Evolutionary conservation across 768 basidiomycete genomes (phyloP).

Genomic region (Boletus patriciae): DNA sequence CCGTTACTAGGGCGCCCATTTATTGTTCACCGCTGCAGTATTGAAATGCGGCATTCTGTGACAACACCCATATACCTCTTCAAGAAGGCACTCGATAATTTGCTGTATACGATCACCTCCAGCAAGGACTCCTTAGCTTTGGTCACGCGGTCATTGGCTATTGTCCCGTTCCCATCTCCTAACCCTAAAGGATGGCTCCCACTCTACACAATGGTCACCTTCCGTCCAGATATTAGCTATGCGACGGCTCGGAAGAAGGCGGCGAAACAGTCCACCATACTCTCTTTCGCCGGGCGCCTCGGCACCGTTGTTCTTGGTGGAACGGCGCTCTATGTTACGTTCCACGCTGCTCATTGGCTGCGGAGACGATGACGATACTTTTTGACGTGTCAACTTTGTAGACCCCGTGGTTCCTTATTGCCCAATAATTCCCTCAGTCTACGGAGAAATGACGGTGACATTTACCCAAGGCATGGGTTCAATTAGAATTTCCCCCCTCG

Average conservation of each 20-base stretch:
- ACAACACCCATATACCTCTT: constrained; percentile 77
- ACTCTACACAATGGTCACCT: constrained; percentile 97
- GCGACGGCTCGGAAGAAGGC: constrained; percentile 73
- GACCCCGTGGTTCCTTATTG: constrained; percentile 32
- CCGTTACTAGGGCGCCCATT: constrained; percentile 25
- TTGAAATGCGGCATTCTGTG: constrained; percentile 93
- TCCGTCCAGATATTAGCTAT: constrained; percentile 94
- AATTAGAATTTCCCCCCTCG: constrained; percentile 21
- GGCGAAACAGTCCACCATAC: constrained; percentile 61
- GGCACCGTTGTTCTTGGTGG: constrained; percentile 46
- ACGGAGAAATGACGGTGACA: constrained; percentile 21
- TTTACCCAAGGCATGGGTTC: constrained; percentile 19
- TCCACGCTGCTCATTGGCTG: constrained; percentile 25
- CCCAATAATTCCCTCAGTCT: constrained; percentile 29
- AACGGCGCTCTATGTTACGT: constrained; percentile 39
- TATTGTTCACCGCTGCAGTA: constrained; percentile 47
- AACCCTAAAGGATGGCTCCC: constrained; percentile 82
- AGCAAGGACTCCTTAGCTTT: constrained; percentile 47
- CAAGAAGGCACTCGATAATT: constrained; percentile 75
- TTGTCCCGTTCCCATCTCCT: constrained; percentile 56
- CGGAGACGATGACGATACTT: constrained; percentile 15
- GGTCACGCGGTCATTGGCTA: constrained; percentile 47
- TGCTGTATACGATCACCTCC: constrained; percentile 64
- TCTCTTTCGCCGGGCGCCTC: constrained; percentile 52
- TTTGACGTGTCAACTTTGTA: constrained; percentile 30